phyloP scores from a whole-genome alignment of 2,329 filamentous ascomycete species.

The Thermoascus crustaceus region DNA sequence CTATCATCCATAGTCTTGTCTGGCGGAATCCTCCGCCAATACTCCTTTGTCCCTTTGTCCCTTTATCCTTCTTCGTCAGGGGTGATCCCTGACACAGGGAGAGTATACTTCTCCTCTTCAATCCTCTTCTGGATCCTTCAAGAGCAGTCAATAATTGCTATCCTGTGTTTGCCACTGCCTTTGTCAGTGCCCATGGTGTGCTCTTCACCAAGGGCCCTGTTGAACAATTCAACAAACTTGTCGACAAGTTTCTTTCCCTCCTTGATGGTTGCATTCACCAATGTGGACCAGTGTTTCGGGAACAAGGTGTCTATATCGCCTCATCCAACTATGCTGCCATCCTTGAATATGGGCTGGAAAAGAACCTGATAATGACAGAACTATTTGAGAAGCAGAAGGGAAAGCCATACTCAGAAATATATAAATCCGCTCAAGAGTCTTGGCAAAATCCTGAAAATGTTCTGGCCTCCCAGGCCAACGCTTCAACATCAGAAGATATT shows the following conservation, averaged over 20 bases:
- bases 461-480: not conserved
- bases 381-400: slow-evolving; percentile 18
- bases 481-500: slow-evolving; percentile 1
- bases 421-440: slow-evolving; percentile 15
- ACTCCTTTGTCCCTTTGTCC: no score
- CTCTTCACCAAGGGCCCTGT: slow-evolving; percentile 33
- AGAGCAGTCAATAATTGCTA: slow-evolving; percentile 20
- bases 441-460: slow-evolving; percentile 10
- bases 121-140: slow-evolving; percentile 39
- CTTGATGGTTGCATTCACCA: slow-evolving; percentile 43
- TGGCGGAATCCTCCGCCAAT: no score
- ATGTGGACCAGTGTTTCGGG: slow-evolving; percentile 41
- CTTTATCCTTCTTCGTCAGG: no score
- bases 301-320: slow-evolving; percentile 48
- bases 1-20: no score
- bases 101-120: slow-evolving; percentile 49
- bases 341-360: slow-evolving; percentile 45
- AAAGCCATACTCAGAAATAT: slow-evolving; percentile 9
- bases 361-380: slow-evolving; percentile 20
- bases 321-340: slow-evolving; percentile 49
- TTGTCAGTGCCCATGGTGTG: slow-evolving; percentile 47
- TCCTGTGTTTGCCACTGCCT: slow-evolving; percentile 37
- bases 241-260: slow-evolving; percentile 34
- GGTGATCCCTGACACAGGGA: no score
- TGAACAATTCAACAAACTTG: slow-evolving; percentile 32